These are phyloP conservation scores for Xylariaceae sp. DNA, from an alignment of 2,329 filamentous ascomycete species.

Conservation along the genomic window DNA sequence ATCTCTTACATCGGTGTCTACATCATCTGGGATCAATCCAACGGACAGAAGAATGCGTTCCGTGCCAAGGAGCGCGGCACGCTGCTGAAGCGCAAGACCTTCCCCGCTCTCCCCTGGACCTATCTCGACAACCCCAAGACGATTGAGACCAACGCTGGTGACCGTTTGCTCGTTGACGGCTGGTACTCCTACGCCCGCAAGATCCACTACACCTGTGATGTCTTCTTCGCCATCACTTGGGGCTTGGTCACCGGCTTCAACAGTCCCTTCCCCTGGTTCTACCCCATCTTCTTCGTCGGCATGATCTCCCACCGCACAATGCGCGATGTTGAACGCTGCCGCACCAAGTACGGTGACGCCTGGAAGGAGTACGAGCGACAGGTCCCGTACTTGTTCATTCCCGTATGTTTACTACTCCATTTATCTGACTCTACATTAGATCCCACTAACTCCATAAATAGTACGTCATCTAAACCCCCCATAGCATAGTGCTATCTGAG, in stretches of 20 bases:
- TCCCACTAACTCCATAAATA: conserved; percentile 6
- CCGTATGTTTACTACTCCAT: conserved; percentile 27
- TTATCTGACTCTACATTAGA: not conserved
- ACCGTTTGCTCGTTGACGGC: conserved; percentile 74
- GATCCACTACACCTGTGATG: conserved; percentile 47
- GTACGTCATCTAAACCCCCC: conserved; percentile 17
- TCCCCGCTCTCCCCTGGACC: conserved; percentile 88
- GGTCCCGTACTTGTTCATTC: conserved; percentile 77
- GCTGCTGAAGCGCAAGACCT: conserved; percentile 65
- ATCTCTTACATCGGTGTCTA: conserved; percentile 74
- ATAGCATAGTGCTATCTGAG: conserved; percentile 3
- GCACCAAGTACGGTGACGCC: conserved; percentile 72
- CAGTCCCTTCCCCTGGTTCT: conserved; percentile 85
- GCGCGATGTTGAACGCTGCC: conserved; percentile 71
- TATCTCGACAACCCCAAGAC: conserved; percentile 73
- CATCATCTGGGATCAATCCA: conserved; percentile 88
- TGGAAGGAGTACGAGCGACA: conserved; percentile 76
- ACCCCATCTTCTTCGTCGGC: conserved; percentile 70
- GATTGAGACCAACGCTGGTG: conserved; percentile 67
- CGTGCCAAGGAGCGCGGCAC: conserved; percentile 72
- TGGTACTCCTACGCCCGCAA: conserved; percentile 76
- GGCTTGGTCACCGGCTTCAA: conserved; percentile 48
- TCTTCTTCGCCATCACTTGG: conserved; percentile 47
- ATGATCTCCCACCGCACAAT: conserved; percentile 78
- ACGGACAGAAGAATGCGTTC: conserved; percentile 92